These are phyloP conservation scores for Pythium phragmiticola DNA, from an alignment of 352 stramenopile genomes.

Conservation along the genomic window DNA sequence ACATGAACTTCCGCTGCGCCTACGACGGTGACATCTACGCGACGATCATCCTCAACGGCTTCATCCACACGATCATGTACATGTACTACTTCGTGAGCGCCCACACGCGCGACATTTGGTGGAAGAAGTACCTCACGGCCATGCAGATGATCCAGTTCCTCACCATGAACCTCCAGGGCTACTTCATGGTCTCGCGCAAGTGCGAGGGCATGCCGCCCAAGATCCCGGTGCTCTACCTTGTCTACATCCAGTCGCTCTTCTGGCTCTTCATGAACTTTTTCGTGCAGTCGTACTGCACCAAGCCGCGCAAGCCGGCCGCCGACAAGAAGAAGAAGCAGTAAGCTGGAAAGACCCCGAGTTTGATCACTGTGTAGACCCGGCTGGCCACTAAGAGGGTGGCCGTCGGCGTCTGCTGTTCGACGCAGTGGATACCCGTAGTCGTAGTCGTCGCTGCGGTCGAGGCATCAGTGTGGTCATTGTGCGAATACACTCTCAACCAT, in stretches of 20 bases:
- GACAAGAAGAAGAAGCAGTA: conserved; percentile 22
- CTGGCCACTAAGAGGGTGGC: too few species aligned
- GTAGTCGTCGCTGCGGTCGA: not conserved
- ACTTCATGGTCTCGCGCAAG: conserved; percentile 63
- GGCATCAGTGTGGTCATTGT: not conserved
- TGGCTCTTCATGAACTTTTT: conserved; percentile 94
- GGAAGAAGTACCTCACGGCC: conserved; percentile 92
- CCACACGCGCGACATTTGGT: conserved; percentile 95
- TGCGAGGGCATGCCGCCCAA: conserved; percentile 51
- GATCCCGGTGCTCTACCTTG: conserved; percentile 84
- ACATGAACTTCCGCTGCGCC: conserved; percentile 87
- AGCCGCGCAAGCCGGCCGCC: conserved; percentile 17
- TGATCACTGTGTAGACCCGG: too few species aligned
- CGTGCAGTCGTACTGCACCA: conserved; percentile 14
- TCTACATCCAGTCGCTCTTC: conserved; percentile 95
- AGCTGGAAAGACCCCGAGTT: not conserved
- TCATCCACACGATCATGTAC: conserved; percentile 97
- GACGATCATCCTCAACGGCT: conserved; percentile 94
- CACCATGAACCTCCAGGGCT: conserved; percentile 51
- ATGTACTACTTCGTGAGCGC: conserved; percentile 96
- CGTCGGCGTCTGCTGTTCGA: not conserved
- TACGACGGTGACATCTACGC: conserved; percentile 94
- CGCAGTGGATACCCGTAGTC: not conserved
- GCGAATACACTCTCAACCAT: not conserved
- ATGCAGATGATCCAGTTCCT: conserved; percentile 93